phyloP scores from a whole-genome alignment of 2,329 filamentous ascomycete species.

The Aspergillus carbonarius region DNA sequence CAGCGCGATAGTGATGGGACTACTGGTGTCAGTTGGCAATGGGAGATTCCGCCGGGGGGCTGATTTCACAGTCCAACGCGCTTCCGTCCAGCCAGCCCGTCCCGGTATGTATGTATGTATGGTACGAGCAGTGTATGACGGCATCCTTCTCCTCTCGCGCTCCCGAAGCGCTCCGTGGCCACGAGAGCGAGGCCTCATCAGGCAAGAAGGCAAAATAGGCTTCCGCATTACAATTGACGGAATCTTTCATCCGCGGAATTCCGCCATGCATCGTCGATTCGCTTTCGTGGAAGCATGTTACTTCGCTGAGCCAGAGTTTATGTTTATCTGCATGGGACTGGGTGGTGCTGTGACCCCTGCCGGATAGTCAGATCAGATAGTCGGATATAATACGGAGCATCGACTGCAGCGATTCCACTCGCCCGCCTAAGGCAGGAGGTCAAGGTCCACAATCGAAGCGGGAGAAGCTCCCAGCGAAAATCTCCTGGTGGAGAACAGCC shows the following conservation, averaged over 20 bases:
- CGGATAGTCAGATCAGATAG: conserved; percentile 16
- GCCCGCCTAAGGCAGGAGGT: conserved; percentile 11
- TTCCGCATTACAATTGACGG: conserved; percentile 3
- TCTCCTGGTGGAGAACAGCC: conserved; percentile 32
- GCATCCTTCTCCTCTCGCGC: conserved; percentile 2
- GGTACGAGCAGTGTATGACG: conserved; percentile 1
- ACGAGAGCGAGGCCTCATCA: conserved; percentile 1
- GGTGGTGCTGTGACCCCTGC: background rate
- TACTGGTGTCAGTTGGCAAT: background rate
- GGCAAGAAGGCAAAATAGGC: conserved; percentile 4
- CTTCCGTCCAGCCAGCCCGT: background rate
- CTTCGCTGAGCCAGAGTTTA: background rate
- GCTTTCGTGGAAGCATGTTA: background rate
- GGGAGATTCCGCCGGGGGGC: background rate
- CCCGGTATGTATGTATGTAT: background rate
- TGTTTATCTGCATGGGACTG: background rate
- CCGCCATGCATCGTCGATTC: background rate
- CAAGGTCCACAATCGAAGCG: conserved; percentile 40
- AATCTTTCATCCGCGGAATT: background rate
- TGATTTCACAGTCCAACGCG: background rate
- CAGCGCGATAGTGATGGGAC: background rate
- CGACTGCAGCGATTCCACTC: conserved; percentile 1
- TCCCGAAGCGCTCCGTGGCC: conserved; percentile 12
- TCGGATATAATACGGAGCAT: conserved; percentile 2
- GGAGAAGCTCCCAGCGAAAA: conserved; percentile 39